These are phyloP conservation scores for Sindora glabra DNA, from an alignment of 306 rosid genomes.

Conservation along the genomic window DNA sequence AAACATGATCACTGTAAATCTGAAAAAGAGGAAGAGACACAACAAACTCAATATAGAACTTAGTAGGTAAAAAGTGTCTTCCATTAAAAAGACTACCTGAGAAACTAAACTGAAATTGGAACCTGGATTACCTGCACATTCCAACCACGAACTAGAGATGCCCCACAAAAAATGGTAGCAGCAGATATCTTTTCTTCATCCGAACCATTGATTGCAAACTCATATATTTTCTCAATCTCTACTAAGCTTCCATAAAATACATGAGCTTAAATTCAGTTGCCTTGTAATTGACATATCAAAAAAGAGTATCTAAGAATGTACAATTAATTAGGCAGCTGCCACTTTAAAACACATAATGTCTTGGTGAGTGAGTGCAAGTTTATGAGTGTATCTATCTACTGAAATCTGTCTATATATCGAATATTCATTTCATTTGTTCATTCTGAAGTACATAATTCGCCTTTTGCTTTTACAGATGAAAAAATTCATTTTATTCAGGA, in stretches of 20 bases:
- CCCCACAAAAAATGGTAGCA: slow-evolving; percentile 85
- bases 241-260: slow-evolving; percentile 95
- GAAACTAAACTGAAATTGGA: too few relatives aligned
- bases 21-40: not conserved
- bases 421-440: too few relatives aligned
- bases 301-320: too few relatives aligned
- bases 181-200: slow-evolving; percentile 85
- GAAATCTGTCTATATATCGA: too few relatives aligned
- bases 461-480: too few relatives aligned
- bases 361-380: too few relatives aligned
- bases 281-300: slow-evolving; percentile 28
- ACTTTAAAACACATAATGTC: too few relatives aligned
- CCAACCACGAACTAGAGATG: slow-evolving; percentile 90
- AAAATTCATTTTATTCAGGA: too few relatives aligned
- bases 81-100: too few relatives aligned
- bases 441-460: too few relatives aligned
- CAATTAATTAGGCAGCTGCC: too few relatives aligned
- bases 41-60: slow-evolving; percentile 13
- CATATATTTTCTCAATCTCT: slow-evolving; percentile 81
- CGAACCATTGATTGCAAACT: slow-evolving; percentile 77
- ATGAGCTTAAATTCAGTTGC: slow-evolving; percentile 65
- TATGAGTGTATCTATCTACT: too few relatives aligned
- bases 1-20: slow-evolving; percentile 15
- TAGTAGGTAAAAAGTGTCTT: not conserved
- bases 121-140: slow-evolving; percentile 97